phyloP scores from a whole-genome alignment of 129 eudicot species.

The Flaveria brownii region DNA sequence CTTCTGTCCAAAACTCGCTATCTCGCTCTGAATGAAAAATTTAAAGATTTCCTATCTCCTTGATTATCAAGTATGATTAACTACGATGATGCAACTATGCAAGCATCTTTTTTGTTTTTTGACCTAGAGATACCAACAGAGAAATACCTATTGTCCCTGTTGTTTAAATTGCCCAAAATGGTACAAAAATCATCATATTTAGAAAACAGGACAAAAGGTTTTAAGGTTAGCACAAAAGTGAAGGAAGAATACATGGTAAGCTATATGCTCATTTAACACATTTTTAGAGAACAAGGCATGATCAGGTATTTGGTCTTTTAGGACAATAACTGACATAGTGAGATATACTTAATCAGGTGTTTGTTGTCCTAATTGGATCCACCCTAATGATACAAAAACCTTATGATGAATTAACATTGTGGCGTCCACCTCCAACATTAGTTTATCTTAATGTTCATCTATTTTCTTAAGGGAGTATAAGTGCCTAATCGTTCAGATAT shows the following conservation, averaged over 20 bases:
- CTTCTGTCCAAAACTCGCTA: background rate
- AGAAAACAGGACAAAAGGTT: background rate
- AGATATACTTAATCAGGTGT: background rate
- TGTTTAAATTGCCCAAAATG: background rate
- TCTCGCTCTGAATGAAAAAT: background rate
- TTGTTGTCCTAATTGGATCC: constrained; percentile 12
- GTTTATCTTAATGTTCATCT: background rate
- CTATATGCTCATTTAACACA: background rate
- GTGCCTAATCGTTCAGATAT: background rate
- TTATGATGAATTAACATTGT: background rate
- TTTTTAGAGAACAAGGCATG: background rate
- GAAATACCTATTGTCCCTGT: background rate
- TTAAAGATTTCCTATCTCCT: background rate
- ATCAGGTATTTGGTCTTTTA: background rate
- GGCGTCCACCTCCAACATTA: constrained; percentile 7
- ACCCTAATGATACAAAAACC: background rate
- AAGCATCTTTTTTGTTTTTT: background rate
- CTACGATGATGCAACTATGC: background rate
- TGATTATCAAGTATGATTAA: background rate
- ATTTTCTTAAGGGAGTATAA: background rate
- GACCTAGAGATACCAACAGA: background rate
- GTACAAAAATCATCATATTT: background rate
- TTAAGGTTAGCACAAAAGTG: background rate
- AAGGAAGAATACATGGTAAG: constrained; percentile 9
- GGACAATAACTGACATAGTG: background rate